These are phyloP conservation scores for Hypoxylon sp. DNA, from an alignment of 2,329 filamentous ascomycete genomes.

Conservation along the genomic window DNA sequence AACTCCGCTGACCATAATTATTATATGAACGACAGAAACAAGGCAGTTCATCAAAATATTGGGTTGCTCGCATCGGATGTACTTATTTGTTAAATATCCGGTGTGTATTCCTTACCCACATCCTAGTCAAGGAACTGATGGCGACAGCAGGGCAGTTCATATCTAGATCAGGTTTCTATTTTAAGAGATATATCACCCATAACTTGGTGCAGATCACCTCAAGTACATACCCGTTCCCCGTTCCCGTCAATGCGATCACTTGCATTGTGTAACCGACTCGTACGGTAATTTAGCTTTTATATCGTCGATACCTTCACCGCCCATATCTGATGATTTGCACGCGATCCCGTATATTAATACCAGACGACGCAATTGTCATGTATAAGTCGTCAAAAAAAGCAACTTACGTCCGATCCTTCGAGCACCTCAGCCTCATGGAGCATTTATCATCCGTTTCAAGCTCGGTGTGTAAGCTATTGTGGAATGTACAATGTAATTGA, in stretches of 20 bases:
- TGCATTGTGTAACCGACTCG: not conserved
- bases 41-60: not conserved
- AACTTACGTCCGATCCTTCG: constrained; percentile 23
- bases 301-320: not conserved
- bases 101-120: not conserved
- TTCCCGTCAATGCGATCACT: not conserved
- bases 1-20: no score
- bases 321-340: not conserved
- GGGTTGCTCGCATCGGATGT: not conserved
- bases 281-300: not conserved
- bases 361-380: constrained; percentile 5
- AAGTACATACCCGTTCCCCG: not conserved
- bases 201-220: not conserved
- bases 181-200: not conserved
- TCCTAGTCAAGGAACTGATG: not conserved
- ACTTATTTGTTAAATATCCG: not conserved
- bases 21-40: no score
- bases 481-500: not conserved
- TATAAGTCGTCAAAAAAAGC: constrained; percentile 11
- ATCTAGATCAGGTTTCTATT: constrained; percentile 4
- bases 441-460: not conserved
- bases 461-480: not conserved
- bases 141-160: not conserved
- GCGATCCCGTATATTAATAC: not conserved
- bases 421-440: constrained; percentile 10